A percentile compares a stretch with the other conserved stretches of the same genome.
Conservation (phyloP, 257 asterid species). For the Petunia axillaris region DNA sequence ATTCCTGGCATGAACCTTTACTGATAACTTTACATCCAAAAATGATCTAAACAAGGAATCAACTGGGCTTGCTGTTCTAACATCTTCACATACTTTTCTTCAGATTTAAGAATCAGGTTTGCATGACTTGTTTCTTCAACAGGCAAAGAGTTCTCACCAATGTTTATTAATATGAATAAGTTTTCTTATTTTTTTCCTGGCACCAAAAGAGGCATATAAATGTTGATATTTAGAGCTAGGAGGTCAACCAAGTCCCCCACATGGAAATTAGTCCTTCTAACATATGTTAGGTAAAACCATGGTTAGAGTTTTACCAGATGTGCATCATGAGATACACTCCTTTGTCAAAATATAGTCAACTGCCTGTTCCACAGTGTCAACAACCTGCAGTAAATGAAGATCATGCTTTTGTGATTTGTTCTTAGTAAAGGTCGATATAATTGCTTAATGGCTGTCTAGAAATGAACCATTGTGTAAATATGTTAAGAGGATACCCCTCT, state of each 20-base stretch:
- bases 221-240: not conserved
- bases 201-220: not conserved
- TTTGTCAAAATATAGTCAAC: conserved; percentile 73
- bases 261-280: not conserved
- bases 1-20: too few relatives aligned
- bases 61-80: not conserved
- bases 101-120: not conserved
- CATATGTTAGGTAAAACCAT: not conserved
- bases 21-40: not conserved
- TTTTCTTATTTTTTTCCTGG: not conserved
- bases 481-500: conserved; percentile 7
- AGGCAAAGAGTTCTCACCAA: not conserved
- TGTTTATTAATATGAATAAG: not conserved
- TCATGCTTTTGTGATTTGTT: not conserved
- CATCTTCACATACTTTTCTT: not conserved
- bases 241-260: conserved; percentile 13
- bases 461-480: not conserved
- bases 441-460: not conserved
- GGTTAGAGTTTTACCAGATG: conserved; percentile 1
- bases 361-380: conserved; percentile 86
- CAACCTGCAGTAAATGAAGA: conserved; percentile 57
- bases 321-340: conserved; percentile 46
- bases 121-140: conserved; percentile 9
- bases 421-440: conserved; percentile 2
- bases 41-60: not conserved